A percentile compares a stretch with the other conserved stretches of the same genome.
These are phyloP conservation scores for Cytospora leucostoma DNA, from an alignment of 2,329 filamentous ascomycete species.

Conservation along the genomic window DNA sequence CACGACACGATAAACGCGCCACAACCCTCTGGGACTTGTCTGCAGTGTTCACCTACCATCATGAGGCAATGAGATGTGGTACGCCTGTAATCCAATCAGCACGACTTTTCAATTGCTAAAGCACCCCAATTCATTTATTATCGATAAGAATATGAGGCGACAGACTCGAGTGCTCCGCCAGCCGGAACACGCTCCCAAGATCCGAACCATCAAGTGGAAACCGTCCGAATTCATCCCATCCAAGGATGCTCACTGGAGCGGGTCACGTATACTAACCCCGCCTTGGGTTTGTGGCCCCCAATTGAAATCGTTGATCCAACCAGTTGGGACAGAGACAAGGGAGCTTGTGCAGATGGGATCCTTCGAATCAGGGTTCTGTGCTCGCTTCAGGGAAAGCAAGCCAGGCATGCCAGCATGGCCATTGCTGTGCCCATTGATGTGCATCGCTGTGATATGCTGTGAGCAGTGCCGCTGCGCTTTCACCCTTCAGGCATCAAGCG, in stretches of 20 bases:
- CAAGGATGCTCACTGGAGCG: background rate
- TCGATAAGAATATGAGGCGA: background rate
- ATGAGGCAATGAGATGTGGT: background rate
- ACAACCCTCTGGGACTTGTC: background rate
- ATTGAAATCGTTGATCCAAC: constrained; percentile 18
- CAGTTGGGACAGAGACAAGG: constrained; percentile 19
- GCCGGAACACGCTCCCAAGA: constrained; percentile 1
- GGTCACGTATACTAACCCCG: constrained; percentile 7
- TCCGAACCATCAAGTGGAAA: constrained; percentile 12
- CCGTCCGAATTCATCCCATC: too few relatives aligned
- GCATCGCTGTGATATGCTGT: constrained; percentile 1
- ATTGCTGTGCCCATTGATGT: background rate
- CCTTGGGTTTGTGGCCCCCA: constrained; percentile 17
- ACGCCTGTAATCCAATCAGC: constrained; percentile 7
- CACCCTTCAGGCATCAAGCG: constrained; percentile 7
- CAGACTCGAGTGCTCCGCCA: constrained; percentile 4
- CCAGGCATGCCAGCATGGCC: background rate
- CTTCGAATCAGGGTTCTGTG: constrained; percentile 14
- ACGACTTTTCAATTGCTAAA: background rate
- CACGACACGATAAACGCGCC: background rate
- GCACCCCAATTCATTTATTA: constrained; percentile 6
- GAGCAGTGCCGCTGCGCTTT: background rate
- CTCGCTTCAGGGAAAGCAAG: background rate
- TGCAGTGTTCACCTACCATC: background rate
- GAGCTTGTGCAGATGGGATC: background rate